Conservation (phyloP, 768 basidiomycete genomes). For the Tricholoma furcatifolium region DNA sequence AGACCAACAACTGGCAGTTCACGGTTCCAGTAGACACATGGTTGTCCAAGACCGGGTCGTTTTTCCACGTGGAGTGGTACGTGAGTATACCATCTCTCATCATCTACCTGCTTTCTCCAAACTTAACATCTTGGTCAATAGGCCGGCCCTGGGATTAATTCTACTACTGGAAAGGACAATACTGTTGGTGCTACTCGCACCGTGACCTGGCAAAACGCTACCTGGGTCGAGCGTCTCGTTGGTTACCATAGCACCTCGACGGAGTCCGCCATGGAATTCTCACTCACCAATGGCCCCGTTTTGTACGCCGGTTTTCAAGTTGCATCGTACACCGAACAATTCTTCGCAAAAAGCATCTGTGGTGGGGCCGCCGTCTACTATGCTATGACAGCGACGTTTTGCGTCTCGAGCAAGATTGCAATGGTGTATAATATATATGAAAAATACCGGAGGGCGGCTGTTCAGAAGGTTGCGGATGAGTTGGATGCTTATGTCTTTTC, state of each 20-base stretch:
- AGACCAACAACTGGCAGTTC: constrained; percentile 3
- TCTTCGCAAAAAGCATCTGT: constrained; percentile 2
- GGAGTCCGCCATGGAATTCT: neutral
- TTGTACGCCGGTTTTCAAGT: neutral
- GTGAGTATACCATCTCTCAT: neutral
- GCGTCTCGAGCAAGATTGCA: neutral
- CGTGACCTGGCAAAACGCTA: neutral
- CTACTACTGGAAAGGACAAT: neutral
- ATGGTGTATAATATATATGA: constrained; percentile 2
- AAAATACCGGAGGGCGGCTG: neutral
- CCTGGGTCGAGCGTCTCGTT: constrained; percentile 6
- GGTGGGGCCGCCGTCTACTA: constrained; percentile 1
- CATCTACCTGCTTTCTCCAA: too few species aligned
- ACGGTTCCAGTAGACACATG: neutral
- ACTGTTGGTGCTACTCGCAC: constrained; percentile 1
- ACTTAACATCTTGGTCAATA: too few species aligned
- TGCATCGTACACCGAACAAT: neutral
- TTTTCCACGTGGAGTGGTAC: constrained; percentile 10
- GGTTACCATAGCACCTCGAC: neutral
- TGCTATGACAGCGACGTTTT: constrained; percentile 3
- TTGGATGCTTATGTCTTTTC: constrained; percentile 2
- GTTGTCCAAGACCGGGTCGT: constrained; percentile 6
- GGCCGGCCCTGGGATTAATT: too few species aligned
- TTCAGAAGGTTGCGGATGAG: constrained; percentile 3
- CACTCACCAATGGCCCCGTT: neutral